Evolutionary conservation across 495 filamentous ascomycete genomes (phyloP), one percentile per base, ranked within the genome.

Genomic region (Podospora fimiseda): DNA sequence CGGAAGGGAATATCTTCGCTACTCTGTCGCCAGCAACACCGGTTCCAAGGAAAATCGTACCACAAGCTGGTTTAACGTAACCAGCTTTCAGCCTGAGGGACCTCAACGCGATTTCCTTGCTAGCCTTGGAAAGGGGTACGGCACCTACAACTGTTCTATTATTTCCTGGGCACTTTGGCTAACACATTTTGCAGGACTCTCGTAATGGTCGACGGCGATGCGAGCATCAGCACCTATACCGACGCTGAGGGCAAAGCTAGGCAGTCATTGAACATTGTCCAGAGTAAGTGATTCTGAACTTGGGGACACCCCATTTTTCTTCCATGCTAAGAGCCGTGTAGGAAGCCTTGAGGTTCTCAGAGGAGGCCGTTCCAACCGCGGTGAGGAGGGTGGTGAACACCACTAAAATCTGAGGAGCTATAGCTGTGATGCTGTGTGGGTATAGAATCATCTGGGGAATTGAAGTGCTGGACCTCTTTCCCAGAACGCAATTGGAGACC

Each of bases 91-190:
- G 22, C 62, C 68, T 55, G 76, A 80, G 16, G 81, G 83, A 24
- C 79, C 70, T 18, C 71, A 78, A 64, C 81, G 83, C 60, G 84
- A 92, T 49, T 82, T 74, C 63, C 56, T 90, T 36, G 62, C 83
- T 49, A 66, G 70, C 51, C 68, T 94, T 69, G 79, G 75, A 24
- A 95, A 93, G 74, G 90, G 90, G 89, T 94, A 74, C 67, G 87
- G 66, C 13, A 30, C 9, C 4, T 19, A 19, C 1, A 5, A 33
- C 8, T 9, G 39, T 9, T 19, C 41, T 18, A 30, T 30, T 36
- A 8, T 41, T 36, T 45, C n/a, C 23, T n/a, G 39, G 14, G n/a
- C 14, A 48, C 33, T 14, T 8, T 37, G 14, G 33, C 33, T 37
- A 37, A 37, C 39, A 41, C 5, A n/a, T 11, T 6, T 6, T 33